A percentile compares a stretch with the other conserved stretches of the same genome.
Evolutionary conservation across 2,329 filamentous ascomycete species (phyloP).

Genomic region (Exophiala sp.): DNA sequence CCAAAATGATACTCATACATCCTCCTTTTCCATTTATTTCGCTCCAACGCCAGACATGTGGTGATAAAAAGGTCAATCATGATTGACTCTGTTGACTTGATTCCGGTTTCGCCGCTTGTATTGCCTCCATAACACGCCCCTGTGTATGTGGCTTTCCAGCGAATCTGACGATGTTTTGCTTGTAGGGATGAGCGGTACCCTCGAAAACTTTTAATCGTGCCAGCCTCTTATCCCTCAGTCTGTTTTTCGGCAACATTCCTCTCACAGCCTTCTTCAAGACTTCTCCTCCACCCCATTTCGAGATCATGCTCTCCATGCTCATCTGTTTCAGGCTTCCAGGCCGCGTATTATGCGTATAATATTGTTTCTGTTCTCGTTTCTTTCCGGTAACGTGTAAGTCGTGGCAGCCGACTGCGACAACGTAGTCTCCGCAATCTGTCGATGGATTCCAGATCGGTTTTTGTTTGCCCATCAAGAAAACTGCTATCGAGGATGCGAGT

Average conservation of each 20-base stretch:
- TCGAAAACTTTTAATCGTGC: constrained; percentile 93
- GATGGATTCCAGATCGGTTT: constrained; percentile 97
- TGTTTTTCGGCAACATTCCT: constrained; percentile 97
- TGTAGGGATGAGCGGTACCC: constrained; percentile 86
- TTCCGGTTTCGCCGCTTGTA: constrained; percentile 18
- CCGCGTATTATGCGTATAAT: constrained; percentile 90
- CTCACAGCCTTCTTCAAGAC: constrained; percentile 86
- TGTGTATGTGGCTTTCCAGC: constrained; percentile 47
- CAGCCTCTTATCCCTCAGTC: constrained; percentile 80
- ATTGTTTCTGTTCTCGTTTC: constrained; percentile 90
- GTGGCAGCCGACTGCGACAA: constrained; percentile 86
- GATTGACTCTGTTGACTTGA: not conserved
- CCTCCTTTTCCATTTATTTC: not conserved
- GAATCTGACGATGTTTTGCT: constrained; percentile 77
- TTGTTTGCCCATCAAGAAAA: constrained; percentile 80
- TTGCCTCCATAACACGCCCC: constrained; percentile 19
- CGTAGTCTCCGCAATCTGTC: constrained; percentile 98
- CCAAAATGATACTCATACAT: constrained; percentile 18
- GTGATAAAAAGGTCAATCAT: not conserved
- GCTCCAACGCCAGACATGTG: constrained; percentile 6
- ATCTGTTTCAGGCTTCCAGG: constrained; percentile 83
- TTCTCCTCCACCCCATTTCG: constrained; percentile 89
- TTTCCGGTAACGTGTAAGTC: constrained; percentile 84
- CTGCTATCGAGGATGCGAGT: constrained; percentile 46
- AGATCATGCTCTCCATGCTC: constrained; percentile 92